Percentiles rank a stretch among this genome's conserved stretches.
phyloP scores from a whole-genome alignment of 768 basidiomycete genomes.

The Mycena floridula region DNA sequence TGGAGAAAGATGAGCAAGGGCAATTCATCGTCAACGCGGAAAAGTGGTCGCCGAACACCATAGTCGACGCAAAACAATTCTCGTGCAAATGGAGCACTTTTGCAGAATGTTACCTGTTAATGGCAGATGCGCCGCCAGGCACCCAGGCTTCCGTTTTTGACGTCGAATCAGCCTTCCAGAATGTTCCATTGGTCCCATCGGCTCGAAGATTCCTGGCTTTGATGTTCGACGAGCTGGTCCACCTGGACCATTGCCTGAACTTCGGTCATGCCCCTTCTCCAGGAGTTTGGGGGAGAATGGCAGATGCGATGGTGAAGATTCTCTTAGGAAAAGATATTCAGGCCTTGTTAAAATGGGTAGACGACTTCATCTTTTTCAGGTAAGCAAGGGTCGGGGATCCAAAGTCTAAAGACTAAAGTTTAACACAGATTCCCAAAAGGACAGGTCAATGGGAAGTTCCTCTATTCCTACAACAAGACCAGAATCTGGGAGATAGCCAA shows the following conservation, averaged over 20 bases:
- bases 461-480: slow-evolving; percentile 9
- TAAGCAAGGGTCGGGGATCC: too few species aligned
- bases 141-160: slow-evolving; percentile 31
- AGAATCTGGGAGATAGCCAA: slow-evolving; percentile 10
- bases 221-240: slow-evolving; percentile 14
- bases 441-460: background rate
- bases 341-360: slow-evolving; percentile 21
- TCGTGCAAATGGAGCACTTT: slow-evolving; percentile 27
- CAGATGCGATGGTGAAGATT: slow-evolving; percentile 24
- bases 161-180: slow-evolving; percentile 28
- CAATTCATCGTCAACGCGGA: slow-evolving; percentile 4
- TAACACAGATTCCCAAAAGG: slow-evolving; percentile 12
- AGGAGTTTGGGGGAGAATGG: slow-evolving; percentile 24
- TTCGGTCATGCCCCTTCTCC: slow-evolving; percentile 24
- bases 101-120: slow-evolving; percentile 13
- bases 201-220: slow-evolving; percentile 19
- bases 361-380: slow-evolving; percentile 25
- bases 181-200: slow-evolving; percentile 23
- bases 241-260: slow-evolving; percentile 21
- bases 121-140: slow-evolving; percentile 24
- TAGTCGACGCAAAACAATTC: slow-evolving; percentile 19
- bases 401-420: too few species aligned
- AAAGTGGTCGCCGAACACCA: slow-evolving; percentile 18
- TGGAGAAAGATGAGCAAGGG: background rate
- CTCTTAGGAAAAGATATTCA: slow-evolving; percentile 8